Base-by-base conservation (phyloP, 2,329 filamentous ascomycete genomes). In the Trichoderma harzianum region DNA sequence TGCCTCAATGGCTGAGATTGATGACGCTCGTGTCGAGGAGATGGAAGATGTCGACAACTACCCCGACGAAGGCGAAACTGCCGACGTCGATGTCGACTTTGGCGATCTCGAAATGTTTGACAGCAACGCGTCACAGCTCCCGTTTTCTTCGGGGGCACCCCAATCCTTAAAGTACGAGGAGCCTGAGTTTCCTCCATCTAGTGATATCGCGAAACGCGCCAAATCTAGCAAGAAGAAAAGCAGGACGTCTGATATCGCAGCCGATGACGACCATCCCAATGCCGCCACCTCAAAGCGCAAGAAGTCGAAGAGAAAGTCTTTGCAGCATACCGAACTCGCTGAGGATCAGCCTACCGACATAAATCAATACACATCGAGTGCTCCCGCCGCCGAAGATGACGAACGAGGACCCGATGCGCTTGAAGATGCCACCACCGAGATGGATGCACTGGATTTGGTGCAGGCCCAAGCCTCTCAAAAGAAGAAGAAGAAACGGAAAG, bases 31-130 rank as follows among this genome's bases (percentile, higher is more conserved):
- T 71, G 76, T 79, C 70, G 75, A 77, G 53, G 76, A 71, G 21
- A 70, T 79, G 24, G 76, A 74, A 16, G 77, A 73, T 43, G 76
- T 80, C 16, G 76, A 76, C 34, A 74, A 72, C 69, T 78, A 76
- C 57, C 64, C 64, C 24, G 74, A 78, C 16, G 73, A 76, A 30
- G 75, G 72, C 24, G 73, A 70, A 12, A 73, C 75, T 34, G 71
- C 74, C 26, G 75, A 72, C 28, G 74, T 75, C 24, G 79, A 81
- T 57, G 74, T 74, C 51, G 79, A 81, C 65, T 82, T 82, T 70
- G 81, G 80, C 26, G 69, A 78, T 28, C 77, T 82, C 65, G 79
- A 82, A 62, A 80, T 82, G 76, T 82, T 82, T 68, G 79, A 82
- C 72, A 82, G 80, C 76, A 82, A 80, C 73, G 74, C 78, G 62